These are phyloP conservation scores for maize (Zea mays) DNA, from an alignment of 176 grass and related monocot species.

Conservation along the genomic window DNA sequence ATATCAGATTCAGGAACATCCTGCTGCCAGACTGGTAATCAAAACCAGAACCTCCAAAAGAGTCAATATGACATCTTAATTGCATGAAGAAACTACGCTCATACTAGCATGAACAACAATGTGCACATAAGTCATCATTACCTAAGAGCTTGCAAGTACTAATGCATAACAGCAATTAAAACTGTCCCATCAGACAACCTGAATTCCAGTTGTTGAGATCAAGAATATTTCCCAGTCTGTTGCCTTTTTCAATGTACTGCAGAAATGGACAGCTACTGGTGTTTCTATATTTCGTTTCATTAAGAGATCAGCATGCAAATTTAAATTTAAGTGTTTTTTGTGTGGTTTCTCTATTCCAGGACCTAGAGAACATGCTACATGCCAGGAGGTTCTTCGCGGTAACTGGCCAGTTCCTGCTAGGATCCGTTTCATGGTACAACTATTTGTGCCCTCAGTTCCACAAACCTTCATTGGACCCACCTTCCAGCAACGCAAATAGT, in stretches of 20 bases:
- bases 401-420: neutral
- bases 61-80: neutral
- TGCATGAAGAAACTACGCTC: neutral
- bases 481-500: neutral
- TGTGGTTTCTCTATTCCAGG: neutral
- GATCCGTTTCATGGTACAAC: neutral
- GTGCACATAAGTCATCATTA: neutral
- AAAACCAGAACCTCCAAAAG: neutral
- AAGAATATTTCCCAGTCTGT: too few species aligned
- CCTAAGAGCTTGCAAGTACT: neutral
- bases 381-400: neutral
- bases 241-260: too few species aligned
- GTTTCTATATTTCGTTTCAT: constrained; percentile 24
- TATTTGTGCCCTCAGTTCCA: neutral
- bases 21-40: neutral
- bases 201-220: too few species aligned
- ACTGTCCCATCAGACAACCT: too few species aligned
- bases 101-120: constrained; percentile 2
- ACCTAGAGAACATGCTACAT: neutral
- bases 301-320: neutral
- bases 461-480: too few species aligned
- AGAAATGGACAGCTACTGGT: too few species aligned
- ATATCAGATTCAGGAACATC: neutral
- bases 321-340: constrained; percentile 13
- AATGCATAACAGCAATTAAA: too few species aligned